Percentiles rank a stretch among this genome's conserved stretches.
Evolutionary conservation across 768 basidiomycete species (phyloP).

Genomic region (Xerocomellus amylosporus): DNA sequence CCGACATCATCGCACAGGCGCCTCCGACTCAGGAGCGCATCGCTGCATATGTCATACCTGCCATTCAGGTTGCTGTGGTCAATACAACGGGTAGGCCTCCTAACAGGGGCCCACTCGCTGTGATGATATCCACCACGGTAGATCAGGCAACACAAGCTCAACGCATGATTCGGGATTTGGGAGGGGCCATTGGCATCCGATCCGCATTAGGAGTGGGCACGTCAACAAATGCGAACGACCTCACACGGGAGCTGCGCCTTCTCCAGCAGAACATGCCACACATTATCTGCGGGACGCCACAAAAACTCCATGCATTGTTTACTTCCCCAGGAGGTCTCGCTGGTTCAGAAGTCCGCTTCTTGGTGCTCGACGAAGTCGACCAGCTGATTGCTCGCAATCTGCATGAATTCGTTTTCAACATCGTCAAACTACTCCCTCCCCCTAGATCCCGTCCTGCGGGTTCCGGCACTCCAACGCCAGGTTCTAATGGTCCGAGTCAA

Average conservation of each 20-base stretch:
- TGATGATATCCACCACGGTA: constrained; percentile 96
- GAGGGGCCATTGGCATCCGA: constrained; percentile 87
- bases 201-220: constrained; percentile 86
- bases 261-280: constrained; percentile 93
- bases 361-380: constrained; percentile 97
- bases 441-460: constrained; percentile 64
- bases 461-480: constrained; percentile 35
- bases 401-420: constrained; percentile 91
- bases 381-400: constrained; percentile 96
- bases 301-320: constrained; percentile 91
- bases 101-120: constrained; percentile 73
- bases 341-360: constrained; percentile 85
- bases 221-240: constrained; percentile 57
- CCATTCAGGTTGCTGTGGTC: constrained; percentile 76
- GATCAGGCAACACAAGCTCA: constrained; percentile 98
- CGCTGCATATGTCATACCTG: constrained; percentile 93
- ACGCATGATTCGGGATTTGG: constrained; percentile 91
- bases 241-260: constrained; percentile 72
- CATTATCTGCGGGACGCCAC: constrained; percentile 95
- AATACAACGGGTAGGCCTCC: constrained; percentile 54
- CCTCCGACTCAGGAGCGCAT: constrained; percentile 98
- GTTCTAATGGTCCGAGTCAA: constrained; percentile 34
- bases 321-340: constrained; percentile 71
- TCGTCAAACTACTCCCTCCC: constrained; percentile 89
- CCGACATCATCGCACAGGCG: constrained; percentile 98